These are phyloP conservation scores for Pythium apleroticum DNA, from an alignment of 352 stramenopile genomes.

Conservation along the genomic window DNA sequence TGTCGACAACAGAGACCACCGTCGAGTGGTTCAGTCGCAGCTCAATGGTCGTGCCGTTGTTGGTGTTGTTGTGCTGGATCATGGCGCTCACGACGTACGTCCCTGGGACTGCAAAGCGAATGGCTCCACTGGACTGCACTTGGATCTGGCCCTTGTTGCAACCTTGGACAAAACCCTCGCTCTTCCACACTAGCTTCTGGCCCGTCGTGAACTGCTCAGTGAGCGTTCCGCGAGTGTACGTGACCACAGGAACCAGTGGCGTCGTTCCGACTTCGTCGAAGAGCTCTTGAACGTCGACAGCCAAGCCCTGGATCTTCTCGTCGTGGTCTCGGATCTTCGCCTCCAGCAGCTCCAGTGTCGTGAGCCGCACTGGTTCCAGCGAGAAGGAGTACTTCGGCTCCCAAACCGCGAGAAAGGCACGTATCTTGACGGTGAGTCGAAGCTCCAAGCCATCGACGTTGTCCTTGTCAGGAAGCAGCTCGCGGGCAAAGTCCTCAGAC, in stretches of 20 bases:
- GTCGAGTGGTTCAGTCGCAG: slow-evolving; percentile 6
- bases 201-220: not conserved
- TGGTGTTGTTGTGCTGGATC: slow-evolving; percentile 10
- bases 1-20: slow-evolving; percentile 9
- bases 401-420: not conserved
- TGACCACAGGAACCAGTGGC: not conserved
- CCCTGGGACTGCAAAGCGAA: slow-evolving; percentile 3
- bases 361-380: not conserved
- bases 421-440: not conserved
- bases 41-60: slow-evolving; percentile 12
- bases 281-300: not conserved
- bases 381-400: not conserved
- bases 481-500: not conserved
- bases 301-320: not conserved
- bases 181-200: slow-evolving; percentile 9
- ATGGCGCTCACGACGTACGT: slow-evolving; percentile 11
- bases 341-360: not conserved
- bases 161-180: not conserved
- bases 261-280: not conserved
- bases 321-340: not conserved
- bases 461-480: not conserved
- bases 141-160: not conserved
- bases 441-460: not conserved
- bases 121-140: not conserved
- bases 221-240: not conserved